Percentiles rank a stretch among this genome's conserved stretches.
Conservation (phyloP, 257 asterid species). For the Apocynum venetum region DNA sequence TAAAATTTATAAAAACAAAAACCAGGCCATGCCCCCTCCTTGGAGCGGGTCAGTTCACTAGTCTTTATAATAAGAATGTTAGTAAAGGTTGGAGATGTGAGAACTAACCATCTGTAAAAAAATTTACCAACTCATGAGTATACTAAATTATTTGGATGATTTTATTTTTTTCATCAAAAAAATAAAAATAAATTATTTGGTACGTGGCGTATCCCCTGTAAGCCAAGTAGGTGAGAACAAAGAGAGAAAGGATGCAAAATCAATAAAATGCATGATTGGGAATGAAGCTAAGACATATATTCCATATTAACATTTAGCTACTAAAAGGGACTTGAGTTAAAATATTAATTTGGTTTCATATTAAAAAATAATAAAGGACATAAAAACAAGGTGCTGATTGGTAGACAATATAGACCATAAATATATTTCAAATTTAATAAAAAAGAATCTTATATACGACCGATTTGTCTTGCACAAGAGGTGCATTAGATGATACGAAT, state of each 20-base stretch:
- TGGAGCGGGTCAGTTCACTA: too few species aligned
- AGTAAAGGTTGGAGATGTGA: too few species aligned
- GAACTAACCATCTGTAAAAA: too few species aligned
- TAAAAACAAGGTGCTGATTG: conserved; percentile 1
- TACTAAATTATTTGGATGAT: too few species aligned
- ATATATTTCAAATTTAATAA: not conserved
- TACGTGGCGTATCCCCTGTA: not conserved
- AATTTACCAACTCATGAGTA: too few species aligned
- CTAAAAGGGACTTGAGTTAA: not conserved
- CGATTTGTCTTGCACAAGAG: not conserved
- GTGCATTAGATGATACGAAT: too few species aligned
- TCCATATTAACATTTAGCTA: not conserved
- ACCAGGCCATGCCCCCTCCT: too few species aligned
- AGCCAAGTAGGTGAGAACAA: not conserved
- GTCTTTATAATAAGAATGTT: too few species aligned
- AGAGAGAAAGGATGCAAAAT: not conserved
- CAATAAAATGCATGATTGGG: not conserved
- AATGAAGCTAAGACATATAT: not conserved
- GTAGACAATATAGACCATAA: not conserved
- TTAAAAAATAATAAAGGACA: not conserved
- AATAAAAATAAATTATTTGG: too few species aligned
- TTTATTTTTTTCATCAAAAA: too few species aligned
- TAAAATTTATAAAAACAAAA: too few species aligned
- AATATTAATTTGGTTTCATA: not conserved
- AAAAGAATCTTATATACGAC: not conserved